These are phyloP conservation scores for Boletus pseudo-olivaceus DNA, from an alignment of 768 basidiomycete genomes.

Conservation along the genomic window DNA sequence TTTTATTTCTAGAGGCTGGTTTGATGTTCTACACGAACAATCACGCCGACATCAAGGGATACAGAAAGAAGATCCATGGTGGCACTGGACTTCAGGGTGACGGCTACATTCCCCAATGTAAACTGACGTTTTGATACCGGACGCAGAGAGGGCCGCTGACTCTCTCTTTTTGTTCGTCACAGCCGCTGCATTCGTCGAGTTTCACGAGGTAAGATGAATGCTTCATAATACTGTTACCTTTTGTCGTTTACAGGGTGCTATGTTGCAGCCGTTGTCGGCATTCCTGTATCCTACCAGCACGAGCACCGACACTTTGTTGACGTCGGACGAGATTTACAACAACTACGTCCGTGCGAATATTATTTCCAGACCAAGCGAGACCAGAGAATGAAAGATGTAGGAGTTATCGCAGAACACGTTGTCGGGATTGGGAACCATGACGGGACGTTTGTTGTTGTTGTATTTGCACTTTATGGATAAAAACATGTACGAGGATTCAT, in stretches of 20 bases:
- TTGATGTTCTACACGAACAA: slow-evolving; percentile 74
- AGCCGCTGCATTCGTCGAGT: slow-evolving; percentile 68
- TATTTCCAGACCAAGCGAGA: slow-evolving; percentile 15
- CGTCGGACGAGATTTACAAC: slow-evolving; percentile 70
- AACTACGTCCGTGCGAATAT: slow-evolving; percentile 65
- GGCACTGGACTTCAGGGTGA: slow-evolving; percentile 60
- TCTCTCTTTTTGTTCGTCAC: not conserved
- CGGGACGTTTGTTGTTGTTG: not conserved
- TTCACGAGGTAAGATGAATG: slow-evolving; percentile 49
- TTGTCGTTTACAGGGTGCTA: not conserved
- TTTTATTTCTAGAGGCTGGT: slow-evolving; percentile 51
- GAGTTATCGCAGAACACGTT: not conserved
- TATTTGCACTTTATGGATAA: not conserved
- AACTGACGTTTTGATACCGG: slow-evolving; percentile 18
- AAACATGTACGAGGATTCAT: not conserved
- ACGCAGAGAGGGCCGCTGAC: not conserved
- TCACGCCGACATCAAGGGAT: slow-evolving; percentile 42
- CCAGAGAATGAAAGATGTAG: slow-evolving; percentile 4
- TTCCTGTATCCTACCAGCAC: slow-evolving; percentile 57
- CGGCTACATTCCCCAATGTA: slow-evolving; percentile 58
- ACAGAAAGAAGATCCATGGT: slow-evolving; percentile 72
- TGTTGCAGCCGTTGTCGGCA: slow-evolving; percentile 50
- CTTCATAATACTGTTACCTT: not conserved
- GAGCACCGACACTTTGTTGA: slow-evolving; percentile 62
- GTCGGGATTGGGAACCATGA: not conserved